Conservation (phyloP, 768 basidiomycete species). For the Boletellus ananiceps region DNA sequence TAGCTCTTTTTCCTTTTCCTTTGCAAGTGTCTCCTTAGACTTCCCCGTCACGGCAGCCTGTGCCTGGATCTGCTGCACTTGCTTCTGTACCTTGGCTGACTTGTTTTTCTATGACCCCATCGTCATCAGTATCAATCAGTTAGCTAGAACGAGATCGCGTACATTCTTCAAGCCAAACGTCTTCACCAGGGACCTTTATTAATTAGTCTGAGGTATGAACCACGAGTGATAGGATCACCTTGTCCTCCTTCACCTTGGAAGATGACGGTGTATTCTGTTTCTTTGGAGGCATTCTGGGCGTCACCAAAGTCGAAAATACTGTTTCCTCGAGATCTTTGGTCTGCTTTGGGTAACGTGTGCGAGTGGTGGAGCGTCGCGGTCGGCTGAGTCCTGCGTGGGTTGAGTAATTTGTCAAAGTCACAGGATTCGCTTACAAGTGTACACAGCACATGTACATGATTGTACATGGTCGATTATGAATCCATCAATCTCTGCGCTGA, state of each 20-base stretch:
- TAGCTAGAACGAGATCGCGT: conserved; percentile 26
- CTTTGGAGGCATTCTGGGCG: conserved; percentile 70
- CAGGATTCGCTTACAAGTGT: too few relatives aligned
- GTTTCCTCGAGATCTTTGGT: neutral
- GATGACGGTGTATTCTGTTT: conserved; percentile 53
- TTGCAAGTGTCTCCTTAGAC: conserved; percentile 71
- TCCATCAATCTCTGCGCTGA: neutral
- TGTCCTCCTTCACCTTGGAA: conserved; percentile 77
- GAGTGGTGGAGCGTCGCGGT: neutral
- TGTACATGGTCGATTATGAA: too few relatives aligned
- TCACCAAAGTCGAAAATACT: neutral
- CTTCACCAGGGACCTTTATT: conserved; percentile 39
- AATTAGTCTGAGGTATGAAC: conserved; percentile 21
- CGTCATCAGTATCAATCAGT: conserved; percentile 7
- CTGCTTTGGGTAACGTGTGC: neutral
- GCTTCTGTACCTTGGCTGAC: conserved; percentile 86
- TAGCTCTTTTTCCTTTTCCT: conserved; percentile 80
- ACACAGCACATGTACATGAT: too few relatives aligned
- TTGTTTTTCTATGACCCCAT: conserved; percentile 73
- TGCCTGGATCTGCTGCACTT: conserved; percentile 75
- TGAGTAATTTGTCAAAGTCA: too few relatives aligned
- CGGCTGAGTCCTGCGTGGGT: neutral
- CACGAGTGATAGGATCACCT: conserved; percentile 43
- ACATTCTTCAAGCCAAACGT: conserved; percentile 91
- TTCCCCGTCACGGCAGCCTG: conserved; percentile 74